Evolutionary conservation across 768 basidiomycete genomes (phyloP).

Genomic region (Inosperma sp.): DNA sequence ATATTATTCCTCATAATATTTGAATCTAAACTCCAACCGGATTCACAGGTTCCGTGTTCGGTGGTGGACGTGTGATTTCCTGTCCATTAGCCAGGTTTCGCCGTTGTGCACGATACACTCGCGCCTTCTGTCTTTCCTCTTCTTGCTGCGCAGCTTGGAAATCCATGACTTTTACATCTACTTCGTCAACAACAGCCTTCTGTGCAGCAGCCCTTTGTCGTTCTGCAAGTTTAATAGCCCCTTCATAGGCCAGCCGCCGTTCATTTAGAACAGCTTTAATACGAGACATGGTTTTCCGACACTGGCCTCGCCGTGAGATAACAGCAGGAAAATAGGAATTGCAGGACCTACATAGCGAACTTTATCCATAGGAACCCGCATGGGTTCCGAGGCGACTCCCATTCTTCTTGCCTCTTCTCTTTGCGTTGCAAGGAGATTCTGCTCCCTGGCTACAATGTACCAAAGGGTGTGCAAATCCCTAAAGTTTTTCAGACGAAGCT

Average conservation of each 20-base stretch:
- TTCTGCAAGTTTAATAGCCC: slow-evolving; percentile 48
- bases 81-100: background rate
- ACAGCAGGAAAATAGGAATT: background rate
- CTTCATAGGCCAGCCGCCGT: slow-evolving; percentile 77
- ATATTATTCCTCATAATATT: too few relatives aligned
- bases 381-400: slow-evolving; percentile 34
- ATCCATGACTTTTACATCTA: slow-evolving; percentile 17
- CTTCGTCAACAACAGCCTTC: slow-evolving; percentile 13
- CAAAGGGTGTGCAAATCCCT: slow-evolving; percentile 91
- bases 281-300: slow-evolving; percentile 93
- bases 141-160: slow-evolving; percentile 4
- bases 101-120: slow-evolving; percentile 3
- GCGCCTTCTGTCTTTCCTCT: background rate
- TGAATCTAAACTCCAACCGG: too few relatives aligned
- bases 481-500: slow-evolving; percentile 88
- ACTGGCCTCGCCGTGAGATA: slow-evolving; percentile 39
- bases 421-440: slow-evolving; percentile 88
- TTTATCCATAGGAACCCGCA: slow-evolving; percentile 32
- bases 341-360: slow-evolving; percentile 42
- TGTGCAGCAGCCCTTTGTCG: slow-evolving; percentile 21
- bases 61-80: too few relatives aligned
- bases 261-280: slow-evolving; percentile 93
- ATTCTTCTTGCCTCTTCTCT: slow-evolving; percentile 68
- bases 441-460: slow-evolving; percentile 86
- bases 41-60: too few relatives aligned